Base-by-base conservation (phyloP, 2,329 filamentous ascomycete species). In the Beauveria varroae region DNA sequence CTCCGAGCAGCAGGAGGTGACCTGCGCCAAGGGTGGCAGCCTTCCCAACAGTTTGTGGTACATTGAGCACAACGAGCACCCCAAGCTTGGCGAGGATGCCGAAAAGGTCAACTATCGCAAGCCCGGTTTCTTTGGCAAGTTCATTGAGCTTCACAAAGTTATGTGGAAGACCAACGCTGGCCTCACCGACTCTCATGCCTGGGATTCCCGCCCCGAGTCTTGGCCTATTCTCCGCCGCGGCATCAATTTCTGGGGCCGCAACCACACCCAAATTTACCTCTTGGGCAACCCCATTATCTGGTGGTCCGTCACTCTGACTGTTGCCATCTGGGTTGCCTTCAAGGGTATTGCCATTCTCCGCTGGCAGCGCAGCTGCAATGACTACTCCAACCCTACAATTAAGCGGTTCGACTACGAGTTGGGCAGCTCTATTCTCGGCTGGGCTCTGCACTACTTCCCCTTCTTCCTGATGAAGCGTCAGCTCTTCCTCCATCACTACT, bases 81-180 rank as follows among this genome's bases (percentile, higher is more conserved):
- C 92, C 12, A 79, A 84, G 69, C 83, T 97, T 58, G 85, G 85
- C 24, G 81, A 82, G 2, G 82, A 88, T 65, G 87, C 91, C 16
- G 95, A 98, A 73, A 96, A 91, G 78, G 93, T 96, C 76, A 99
- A 98, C 78, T 99, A 99, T 77, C 86, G 85, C 69, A 88, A 93
- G 68, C 95, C 93, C 16, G 92, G 93, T 30, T 99, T 99, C 84
- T 87, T 99, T 64, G 91, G 91, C 70, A 99, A 99, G 75, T 99
- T 99, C 79, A 92, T 89, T 86, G 95, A 99, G 77, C 82, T 99
- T 50, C 93, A 99, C 73, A 88, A 90, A 75, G 95, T 99, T 65
- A 99, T 99, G 95, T 99, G 95, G 95, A 92, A 84, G 69, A 99
- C 95, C 41, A 99, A 99, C 72, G 95, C 95, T 37, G 95, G 95